Base-by-base conservation (phyloP, 1,284 basidiomycete species). In the Moesziomyces aphidis region DNA sequence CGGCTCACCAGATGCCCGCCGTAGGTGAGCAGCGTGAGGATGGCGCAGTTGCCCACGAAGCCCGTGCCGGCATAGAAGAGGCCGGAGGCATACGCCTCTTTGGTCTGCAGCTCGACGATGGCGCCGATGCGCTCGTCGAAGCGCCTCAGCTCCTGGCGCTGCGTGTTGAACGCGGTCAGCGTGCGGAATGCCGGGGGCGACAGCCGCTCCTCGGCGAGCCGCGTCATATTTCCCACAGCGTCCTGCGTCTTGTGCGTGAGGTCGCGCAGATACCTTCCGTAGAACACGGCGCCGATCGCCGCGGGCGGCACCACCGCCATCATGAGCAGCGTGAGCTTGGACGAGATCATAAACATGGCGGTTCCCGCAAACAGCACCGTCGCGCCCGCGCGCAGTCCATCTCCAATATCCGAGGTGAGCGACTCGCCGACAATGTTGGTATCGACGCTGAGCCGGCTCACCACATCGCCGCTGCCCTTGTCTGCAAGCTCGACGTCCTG, bases 331-430 rank as follows among this genome's bases (percentile, higher is more conserved):
- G 96, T 97, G 62, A 99, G 87, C 59, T 91, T 91, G 0, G 93
- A 92, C 1, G 95, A 97, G 69, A 98, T 90, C 86, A 92, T 95
- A 78, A 98, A 91, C 96, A 99, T 99, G 59, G 95, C 93, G 45
- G 92, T 93, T 72, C 97, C 94, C 92, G 80, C 75, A 39, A 76
- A 77, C 31, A 76, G 26, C 15, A 81, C 79, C 4, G 81, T 83
- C 10, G 77, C 65, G 15, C 73, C 77, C 3, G 81, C 77, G 22
- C 83, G 76, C 34, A 82, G 67, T 19, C 79, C 78, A 46, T 81
- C 75, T 17, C 79, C 80, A 19, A 81, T 66, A 21, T 81, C 78
- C 11, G 75, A 78, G 19, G 85, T 87, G 60, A 77, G 91, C 91
- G 92, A 93, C 86, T 98, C 96, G 45, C 97, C 97, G 45, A 99